phyloP scores from a whole-genome alignment of 2,329 filamentous ascomycete genomes.

The Fusarium mundagurra region DNA sequence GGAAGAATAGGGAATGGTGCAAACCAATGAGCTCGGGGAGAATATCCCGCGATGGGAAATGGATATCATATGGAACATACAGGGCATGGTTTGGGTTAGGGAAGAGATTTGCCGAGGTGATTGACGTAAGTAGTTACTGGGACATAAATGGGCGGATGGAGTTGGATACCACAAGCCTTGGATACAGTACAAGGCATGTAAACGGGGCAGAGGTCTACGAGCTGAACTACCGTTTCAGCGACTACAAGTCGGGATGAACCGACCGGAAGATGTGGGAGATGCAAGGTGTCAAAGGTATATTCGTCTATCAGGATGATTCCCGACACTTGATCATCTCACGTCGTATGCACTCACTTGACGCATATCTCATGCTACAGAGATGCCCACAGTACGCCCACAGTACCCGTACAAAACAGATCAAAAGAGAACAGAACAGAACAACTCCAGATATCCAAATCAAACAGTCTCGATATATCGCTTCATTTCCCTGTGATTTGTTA shows the following conservation, averaged over 20 bases:
- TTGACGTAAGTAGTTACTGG: background rate
- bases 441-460: constrained; percentile 32
- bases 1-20: background rate
- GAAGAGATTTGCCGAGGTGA: background rate
- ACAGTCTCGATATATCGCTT: constrained; percentile 83
- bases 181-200: background rate
- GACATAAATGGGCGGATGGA: background rate
- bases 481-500: constrained; percentile 68
- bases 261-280: background rate
- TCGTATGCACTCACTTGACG: constrained; percentile 1
- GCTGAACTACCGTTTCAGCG: background rate
- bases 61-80: background rate
- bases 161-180: background rate
- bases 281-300: constrained; percentile 31
- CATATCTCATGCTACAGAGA: constrained; percentile 13
- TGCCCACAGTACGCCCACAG: constrained; percentile 27
- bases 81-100: background rate
- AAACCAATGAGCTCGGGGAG: background rate
- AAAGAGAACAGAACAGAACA: constrained; percentile 12
- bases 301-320: constrained; percentile 17
- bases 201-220: background rate
- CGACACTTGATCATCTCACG: constrained; percentile 9
- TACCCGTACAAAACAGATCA: constrained; percentile 14
- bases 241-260: background rate
- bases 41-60: background rate